Evolutionary conservation across 106 monocot genomes (phyloP).

Genomic region (Hemerocallis citrina): DNA sequence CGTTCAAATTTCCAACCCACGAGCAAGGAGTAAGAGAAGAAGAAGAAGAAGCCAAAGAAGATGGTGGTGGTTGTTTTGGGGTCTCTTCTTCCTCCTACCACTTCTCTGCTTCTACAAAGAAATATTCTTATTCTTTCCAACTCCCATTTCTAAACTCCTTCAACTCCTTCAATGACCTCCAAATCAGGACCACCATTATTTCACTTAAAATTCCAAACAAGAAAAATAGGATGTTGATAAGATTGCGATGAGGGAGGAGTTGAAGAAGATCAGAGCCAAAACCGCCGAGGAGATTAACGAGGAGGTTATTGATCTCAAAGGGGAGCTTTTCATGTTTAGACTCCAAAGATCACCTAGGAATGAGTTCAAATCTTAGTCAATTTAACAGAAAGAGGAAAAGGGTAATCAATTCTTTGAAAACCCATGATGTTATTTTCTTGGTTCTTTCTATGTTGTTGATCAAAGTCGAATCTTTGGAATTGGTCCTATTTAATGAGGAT

Average conservation of each 20-base stretch:
- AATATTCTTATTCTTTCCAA: no score
- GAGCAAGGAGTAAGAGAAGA: no score
- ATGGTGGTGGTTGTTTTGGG: no score
- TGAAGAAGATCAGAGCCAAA: conserved; percentile 62
- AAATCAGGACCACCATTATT: conserved; percentile 12
- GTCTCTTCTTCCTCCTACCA: no score
- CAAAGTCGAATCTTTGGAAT: background rate
- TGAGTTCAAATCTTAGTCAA: conserved; percentile 70
- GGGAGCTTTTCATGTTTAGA: conserved; percentile 73
- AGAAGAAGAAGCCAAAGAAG: no score
- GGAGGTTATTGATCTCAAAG: conserved; percentile 82
- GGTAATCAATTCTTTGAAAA: no score
- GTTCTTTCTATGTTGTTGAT: background rate
- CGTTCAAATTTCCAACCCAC: no score
- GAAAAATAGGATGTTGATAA: conserved; percentile 16
- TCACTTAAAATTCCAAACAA: background rate
- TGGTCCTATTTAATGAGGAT: no score
- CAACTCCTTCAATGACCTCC: conserved; percentile 29
- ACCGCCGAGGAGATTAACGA: conserved; percentile 69
- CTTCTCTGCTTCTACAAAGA: no score
- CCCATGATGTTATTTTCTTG: no score
- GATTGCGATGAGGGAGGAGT: conserved; percentile 77
- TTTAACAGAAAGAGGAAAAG: conserved; percentile 73
- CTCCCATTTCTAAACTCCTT: conserved; percentile 1
- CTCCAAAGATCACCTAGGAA: conserved; percentile 69